Percentiles rank a stretch among this genome's conserved stretches.
phyloP scores from a whole-genome alignment of 345 rosid genomes.

The Pugionium dolabratum region DNA sequence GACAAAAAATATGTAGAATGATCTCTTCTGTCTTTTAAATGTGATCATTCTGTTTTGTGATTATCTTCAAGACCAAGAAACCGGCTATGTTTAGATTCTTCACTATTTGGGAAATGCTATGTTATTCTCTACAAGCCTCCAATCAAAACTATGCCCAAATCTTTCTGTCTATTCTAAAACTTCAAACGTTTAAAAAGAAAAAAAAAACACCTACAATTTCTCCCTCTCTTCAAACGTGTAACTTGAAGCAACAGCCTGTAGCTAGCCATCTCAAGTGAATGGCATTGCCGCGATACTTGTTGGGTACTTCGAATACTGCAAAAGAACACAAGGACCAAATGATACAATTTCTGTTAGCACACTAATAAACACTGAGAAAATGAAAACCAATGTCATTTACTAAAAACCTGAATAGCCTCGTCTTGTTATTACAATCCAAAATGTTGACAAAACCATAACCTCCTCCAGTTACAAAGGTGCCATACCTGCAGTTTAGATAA shows the following conservation, averaged over 20 bases:
- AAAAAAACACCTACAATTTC: conserved; percentile 60
- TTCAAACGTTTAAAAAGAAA: neutral
- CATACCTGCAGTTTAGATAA: conserved; percentile 61
- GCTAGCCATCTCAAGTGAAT: conserved; percentile 94
- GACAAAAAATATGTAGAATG: neutral
- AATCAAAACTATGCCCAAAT: conserved; percentile 11
- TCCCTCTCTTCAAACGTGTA: conserved; percentile 98
- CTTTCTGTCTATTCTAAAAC: conserved; percentile 1
- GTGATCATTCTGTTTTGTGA: no score
- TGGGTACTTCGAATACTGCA: conserved; percentile 90
- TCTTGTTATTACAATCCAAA: conserved; percentile 99
- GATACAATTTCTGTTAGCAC: neutral
- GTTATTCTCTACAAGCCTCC: conserved; percentile 2
- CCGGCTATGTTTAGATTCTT: neutral
- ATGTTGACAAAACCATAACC: conserved; percentile 97
- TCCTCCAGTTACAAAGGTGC: conserved; percentile 99
- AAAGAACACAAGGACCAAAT: conserved; percentile 25
- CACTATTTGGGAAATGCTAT: conserved; percentile 8
- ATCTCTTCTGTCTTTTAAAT: no score
- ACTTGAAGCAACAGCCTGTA: conserved; percentile 95
- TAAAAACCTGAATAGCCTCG: conserved; percentile 88
- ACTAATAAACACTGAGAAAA: conserved; percentile 12
- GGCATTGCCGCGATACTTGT: conserved; percentile 90
- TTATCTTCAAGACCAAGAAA: neutral
- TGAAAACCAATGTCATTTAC: conserved; percentile 5